Evolutionary conservation across 2,329 filamentous ascomycete genomes (phyloP).

Genomic region (Lachnellula occidentalis): DNA sequence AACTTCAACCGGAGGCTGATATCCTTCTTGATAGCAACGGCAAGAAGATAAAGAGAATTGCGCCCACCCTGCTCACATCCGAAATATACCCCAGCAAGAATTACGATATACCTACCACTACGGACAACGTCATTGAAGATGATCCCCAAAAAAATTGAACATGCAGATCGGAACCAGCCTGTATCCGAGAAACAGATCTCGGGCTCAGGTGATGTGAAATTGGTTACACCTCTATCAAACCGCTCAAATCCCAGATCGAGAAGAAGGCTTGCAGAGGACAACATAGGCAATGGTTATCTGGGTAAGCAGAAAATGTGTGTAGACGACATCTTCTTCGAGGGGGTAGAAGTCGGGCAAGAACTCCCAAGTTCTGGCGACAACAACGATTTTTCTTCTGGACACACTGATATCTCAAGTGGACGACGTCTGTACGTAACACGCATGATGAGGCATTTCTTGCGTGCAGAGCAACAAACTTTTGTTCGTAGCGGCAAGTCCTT

Average conservation of each 20-base stretch:
- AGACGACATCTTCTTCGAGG: constrained; percentile 38
- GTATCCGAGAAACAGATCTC: too few species aligned
- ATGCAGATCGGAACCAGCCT: constrained; percentile 6
- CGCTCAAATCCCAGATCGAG: neutral
- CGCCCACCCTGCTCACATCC: constrained; percentile 26
- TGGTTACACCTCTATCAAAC: neutral
- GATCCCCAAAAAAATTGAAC: constrained; percentile 12
- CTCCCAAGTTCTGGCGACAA: constrained; percentile 24
- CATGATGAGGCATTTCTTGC: constrained; percentile 38
- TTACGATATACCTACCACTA: constrained; percentile 21
- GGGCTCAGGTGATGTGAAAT: too few species aligned
- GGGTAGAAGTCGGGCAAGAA: constrained; percentile 25
- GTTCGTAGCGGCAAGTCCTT: constrained; percentile 14
- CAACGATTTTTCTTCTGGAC: constrained; percentile 21
- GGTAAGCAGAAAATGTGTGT: constrained; percentile 33
- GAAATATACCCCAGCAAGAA: constrained; percentile 17
- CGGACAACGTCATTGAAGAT: constrained; percentile 12
- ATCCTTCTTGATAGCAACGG: constrained; percentile 4
- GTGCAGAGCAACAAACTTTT: constrained; percentile 13
- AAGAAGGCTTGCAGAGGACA: constrained; percentile 4
- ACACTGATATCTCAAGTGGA: constrained; percentile 35
- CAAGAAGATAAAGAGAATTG: constrained; percentile 32
- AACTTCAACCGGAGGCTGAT: neutral
- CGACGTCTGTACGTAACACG: constrained; percentile 40
- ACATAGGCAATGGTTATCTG: constrained; percentile 31